phyloP scores from a whole-genome alignment of 148 eudicot genomes.

The Diospyros kaki region DNA sequence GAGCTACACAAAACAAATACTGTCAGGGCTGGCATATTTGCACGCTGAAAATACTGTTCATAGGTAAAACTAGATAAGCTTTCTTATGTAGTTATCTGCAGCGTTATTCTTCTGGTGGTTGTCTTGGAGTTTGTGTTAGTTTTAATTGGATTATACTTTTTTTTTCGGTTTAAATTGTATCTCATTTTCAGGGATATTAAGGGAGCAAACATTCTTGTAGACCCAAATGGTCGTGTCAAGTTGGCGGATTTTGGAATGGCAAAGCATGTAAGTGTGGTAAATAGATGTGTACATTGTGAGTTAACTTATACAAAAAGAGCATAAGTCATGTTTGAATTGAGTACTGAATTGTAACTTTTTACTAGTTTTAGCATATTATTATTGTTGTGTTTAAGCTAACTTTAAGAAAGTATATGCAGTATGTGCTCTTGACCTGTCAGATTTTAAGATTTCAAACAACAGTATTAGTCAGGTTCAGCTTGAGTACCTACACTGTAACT shows the following conservation, averaged over 20 bases:
- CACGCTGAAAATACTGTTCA: conserved; percentile 87
- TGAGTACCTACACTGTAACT: too few species aligned
- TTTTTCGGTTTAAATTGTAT: not conserved
- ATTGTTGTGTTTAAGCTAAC: too few species aligned
- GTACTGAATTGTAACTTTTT: not conserved
- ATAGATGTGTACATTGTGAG: not conserved
- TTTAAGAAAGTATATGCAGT: too few species aligned
- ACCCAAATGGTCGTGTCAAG: conserved; percentile 90
- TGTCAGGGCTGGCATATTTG: conserved; percentile 92
- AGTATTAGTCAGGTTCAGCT: too few species aligned
- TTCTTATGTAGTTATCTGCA: not conserved
- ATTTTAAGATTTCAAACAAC: too few species aligned
- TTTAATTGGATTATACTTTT: not conserved
- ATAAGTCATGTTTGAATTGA: conserved; percentile 1
- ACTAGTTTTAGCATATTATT: not conserved
- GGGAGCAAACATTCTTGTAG: conserved; percentile 98
- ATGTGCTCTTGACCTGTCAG: too few species aligned
- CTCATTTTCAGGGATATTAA: conserved; percentile 74
- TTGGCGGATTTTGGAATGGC: conserved; percentile 99
- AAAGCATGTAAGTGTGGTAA: conserved; percentile 74
- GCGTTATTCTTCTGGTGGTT: not conserved
- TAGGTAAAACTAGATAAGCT: conserved; percentile 42
- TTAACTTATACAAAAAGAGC: not conserved
- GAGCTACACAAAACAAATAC: conserved; percentile 83
- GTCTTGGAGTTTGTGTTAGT: conserved; percentile 4